phyloP scores from a whole-genome alignment of 305 asterid genomes.

The Rubia balearica region DNA sequence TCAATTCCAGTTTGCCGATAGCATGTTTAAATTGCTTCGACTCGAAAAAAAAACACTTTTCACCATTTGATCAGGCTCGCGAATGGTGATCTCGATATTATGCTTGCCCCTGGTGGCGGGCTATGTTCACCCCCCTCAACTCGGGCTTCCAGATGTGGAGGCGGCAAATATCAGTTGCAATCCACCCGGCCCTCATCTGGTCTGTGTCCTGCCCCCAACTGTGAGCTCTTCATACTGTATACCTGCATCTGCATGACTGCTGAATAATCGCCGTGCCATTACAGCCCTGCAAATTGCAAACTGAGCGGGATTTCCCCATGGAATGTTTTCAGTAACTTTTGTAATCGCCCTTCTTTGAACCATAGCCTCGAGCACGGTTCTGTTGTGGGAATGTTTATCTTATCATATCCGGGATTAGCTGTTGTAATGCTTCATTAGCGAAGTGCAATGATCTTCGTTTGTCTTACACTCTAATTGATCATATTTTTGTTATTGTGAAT shows the following conservation, averaged over 20 bases:
- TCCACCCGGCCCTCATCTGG: slow-evolving; percentile 93
- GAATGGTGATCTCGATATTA: slow-evolving; percentile 62
- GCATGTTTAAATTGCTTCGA: neutral
- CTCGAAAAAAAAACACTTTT: neutral
- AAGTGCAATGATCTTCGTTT: neutral
- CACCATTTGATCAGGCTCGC: slow-evolving; percentile 51
- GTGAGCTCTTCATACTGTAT: slow-evolving; percentile 92
- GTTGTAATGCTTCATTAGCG: neutral
- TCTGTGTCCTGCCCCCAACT: slow-evolving; percentile 84
- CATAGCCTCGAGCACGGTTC: no score
- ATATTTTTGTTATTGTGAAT: no score
- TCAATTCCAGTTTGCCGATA: neutral
- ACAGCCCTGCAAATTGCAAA: neutral
- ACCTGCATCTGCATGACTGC: slow-evolving; percentile 39
- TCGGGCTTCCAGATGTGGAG: slow-evolving; percentile 63
- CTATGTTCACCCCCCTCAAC: slow-evolving; percentile 87
- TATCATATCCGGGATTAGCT: no score
- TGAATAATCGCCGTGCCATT: neutral
- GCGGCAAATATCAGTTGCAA: slow-evolving; percentile 79
- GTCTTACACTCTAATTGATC: neutral
- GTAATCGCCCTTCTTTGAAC: neutral
- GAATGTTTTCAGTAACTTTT: neutral
- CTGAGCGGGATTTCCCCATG: no score
- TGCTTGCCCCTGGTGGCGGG: slow-evolving; percentile 96
- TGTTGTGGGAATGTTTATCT: no score